Conservation (phyloP, 116 monocot species). For the Cymodocea nodosa region DNA sequence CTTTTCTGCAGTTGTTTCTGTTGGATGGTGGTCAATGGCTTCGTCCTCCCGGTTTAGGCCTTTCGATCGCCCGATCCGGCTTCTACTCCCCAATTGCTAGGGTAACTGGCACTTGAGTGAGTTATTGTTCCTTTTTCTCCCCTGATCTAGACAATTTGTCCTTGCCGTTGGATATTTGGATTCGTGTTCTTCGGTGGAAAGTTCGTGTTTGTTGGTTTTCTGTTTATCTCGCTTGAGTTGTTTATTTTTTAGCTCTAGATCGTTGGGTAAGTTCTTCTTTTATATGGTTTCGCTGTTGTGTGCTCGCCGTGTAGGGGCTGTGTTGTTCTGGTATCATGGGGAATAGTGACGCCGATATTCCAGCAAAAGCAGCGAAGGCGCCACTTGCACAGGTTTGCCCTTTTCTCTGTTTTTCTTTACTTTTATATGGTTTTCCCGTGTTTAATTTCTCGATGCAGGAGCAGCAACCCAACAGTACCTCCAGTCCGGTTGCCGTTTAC, state of each 20-base stretch:
- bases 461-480: constrained; percentile 24
- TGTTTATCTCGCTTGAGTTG: neutral
- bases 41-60: too few relatives aligned
- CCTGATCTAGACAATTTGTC: neutral
- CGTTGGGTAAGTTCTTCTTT: neutral
- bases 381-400: constrained; percentile 6
- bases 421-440: neutral
- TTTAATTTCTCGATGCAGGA: constrained; percentile 24
- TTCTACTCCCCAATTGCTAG: neutral
- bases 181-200: neutral
- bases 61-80: neutral
- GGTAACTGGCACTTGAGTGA: neutral
- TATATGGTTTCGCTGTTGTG: neutral
- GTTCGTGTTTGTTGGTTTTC: neutral
- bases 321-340: constrained; percentile 17
- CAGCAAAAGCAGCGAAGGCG: constrained; percentile 18
- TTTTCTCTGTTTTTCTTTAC: neutral
- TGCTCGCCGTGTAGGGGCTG: neutral
- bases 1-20: too few relatives aligned
- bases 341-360: constrained; percentile 23
- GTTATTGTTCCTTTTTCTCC: neutral
- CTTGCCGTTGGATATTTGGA: neutral
- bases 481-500: constrained; percentile 40
- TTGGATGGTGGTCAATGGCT: too few relatives aligned
- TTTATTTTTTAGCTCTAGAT: neutral